Percentiles rank a stretch among this genome's conserved stretches.
Evolutionary conservation across 345 rosid species (phyloP).

Genomic region (Raphanus raphanistrum): DNA sequence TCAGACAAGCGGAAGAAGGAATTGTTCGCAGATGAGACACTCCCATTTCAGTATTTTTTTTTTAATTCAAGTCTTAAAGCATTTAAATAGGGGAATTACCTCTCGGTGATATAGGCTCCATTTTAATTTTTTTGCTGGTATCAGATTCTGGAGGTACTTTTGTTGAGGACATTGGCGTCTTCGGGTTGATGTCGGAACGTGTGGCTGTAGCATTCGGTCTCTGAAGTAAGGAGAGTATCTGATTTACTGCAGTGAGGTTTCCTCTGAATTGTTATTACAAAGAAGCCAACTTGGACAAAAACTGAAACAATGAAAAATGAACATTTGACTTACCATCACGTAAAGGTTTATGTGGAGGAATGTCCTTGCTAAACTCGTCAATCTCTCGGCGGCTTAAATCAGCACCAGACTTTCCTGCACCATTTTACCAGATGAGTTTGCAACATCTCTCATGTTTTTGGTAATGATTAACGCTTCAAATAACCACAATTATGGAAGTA

Average conservation of each 20-base stretch:
- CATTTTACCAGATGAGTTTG: neutral
- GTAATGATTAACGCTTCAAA: neutral
- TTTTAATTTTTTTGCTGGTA: slow-evolving; percentile 15
- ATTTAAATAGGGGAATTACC: slow-evolving; percentile 21
- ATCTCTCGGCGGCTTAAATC: slow-evolving; percentile 33
- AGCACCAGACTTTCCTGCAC: slow-evolving; percentile 32
- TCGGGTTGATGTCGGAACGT: slow-evolving; percentile 24
- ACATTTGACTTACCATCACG: slow-evolving; percentile 52
- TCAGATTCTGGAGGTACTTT: slow-evolving; percentile 40
- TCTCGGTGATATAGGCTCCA: slow-evolving; percentile 28
- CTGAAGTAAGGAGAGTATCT: slow-evolving; percentile 66
- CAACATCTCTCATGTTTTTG: slow-evolving; percentile 1
- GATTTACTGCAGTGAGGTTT: slow-evolving; percentile 47
- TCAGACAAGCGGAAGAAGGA: neutral
- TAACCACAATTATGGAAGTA: neutral
- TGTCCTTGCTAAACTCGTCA: slow-evolving; percentile 33
- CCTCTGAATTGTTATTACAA: neutral
- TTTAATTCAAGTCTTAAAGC: neutral
- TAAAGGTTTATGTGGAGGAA: slow-evolving; percentile 45
- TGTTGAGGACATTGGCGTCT: slow-evolving; percentile 24
- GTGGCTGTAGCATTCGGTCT: slow-evolving; percentile 43
- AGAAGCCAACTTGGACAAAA: neutral
- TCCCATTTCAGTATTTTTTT: neutral
- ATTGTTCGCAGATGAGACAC: slow-evolving; percentile 9
- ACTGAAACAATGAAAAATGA: neutral